phyloP scores from a whole-genome alignment of 164 flowering plant species.

The Umbilicus rupestris region DNA sequence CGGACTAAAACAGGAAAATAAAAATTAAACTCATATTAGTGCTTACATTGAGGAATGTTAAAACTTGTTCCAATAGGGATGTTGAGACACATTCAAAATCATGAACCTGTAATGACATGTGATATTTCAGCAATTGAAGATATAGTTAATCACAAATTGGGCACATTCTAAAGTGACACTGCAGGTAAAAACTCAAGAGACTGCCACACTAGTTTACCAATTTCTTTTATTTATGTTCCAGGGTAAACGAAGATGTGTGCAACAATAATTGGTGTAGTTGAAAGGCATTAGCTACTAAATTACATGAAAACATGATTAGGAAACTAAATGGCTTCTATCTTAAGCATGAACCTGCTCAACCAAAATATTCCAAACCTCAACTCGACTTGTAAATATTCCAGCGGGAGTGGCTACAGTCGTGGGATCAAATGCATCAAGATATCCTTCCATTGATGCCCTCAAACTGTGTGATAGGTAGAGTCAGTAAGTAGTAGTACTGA shows the following conservation, averaged over 20 bases:
- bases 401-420: conserved; percentile 46
- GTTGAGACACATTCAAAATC: conserved; percentile 90
- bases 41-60: conserved; percentile 75
- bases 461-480: conserved; percentile 32
- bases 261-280: neutral
- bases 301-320: neutral
- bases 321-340: too few relatives aligned
- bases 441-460: conserved; percentile 76
- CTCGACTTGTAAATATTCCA: conserved; percentile 63
- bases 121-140: neutral
- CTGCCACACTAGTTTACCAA: neutral
- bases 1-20: conserved; percentile 5
- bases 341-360: neutral
- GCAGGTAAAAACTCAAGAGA: conserved; percentile 2
- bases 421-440: conserved; percentile 76
- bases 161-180: too few relatives aligned
- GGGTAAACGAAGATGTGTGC: neutral
- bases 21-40: neutral
- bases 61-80: conserved; percentile 83
- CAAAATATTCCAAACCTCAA: conserved; percentile 40
- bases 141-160: neutral
- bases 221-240: too few relatives aligned
- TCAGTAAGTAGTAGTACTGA: neutral
- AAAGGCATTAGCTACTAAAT: neutral
- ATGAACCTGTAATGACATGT: conserved; percentile 35